Conservation (phyloP, 768 basidiomycete species). For the Mycena leptocephala region DNA sequence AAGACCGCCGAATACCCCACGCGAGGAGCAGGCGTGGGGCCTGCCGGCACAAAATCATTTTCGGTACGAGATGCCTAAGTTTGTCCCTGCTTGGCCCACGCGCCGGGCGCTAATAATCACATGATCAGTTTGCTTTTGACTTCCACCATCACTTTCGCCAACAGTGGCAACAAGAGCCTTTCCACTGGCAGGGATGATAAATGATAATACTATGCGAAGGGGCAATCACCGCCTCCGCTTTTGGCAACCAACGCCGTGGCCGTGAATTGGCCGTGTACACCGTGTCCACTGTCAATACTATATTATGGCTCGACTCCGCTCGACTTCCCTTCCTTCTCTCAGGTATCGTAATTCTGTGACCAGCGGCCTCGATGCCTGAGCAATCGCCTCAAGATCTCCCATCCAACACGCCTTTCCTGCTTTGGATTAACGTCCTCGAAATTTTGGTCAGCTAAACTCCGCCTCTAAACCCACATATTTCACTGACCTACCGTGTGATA, state of each 20-base stretch:
- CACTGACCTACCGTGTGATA: background rate
- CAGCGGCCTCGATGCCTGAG: background rate
- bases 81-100: background rate
- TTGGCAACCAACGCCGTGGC: no score
- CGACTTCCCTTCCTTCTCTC: background rate
- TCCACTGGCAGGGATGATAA: no score
- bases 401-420: background rate
- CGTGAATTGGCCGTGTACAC: background rate
- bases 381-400: background rate
- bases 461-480: no score
- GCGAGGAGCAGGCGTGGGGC: background rate
- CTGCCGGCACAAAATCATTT: no score
- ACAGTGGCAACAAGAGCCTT: no score
- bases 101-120: background rate
- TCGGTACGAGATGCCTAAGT: background rate
- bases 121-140: background rate
- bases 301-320: background rate
- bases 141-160: no score
- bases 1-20: background rate
- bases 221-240: no score
- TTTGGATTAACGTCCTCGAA: slow-evolving; percentile 14
- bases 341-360: background rate
- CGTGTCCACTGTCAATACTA: no score
- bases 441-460: background rate
- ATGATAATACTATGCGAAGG: no score